Evolutionary conservation across 257 asterid species (phyloP), one percentile per base, ranked within the genome.

Genomic region (Echium plantagineum): DNA sequence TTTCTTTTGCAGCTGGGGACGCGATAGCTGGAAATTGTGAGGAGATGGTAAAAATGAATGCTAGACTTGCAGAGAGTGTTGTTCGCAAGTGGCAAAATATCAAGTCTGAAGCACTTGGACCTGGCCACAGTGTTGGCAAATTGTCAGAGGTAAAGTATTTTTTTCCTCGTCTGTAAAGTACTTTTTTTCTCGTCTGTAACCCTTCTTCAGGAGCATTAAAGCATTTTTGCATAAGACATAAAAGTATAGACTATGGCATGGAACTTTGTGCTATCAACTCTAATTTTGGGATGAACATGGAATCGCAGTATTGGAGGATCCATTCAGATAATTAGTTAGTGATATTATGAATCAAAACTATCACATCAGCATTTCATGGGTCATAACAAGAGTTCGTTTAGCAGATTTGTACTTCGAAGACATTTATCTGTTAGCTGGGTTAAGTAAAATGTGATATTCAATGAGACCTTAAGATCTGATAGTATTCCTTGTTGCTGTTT

Each of bases 61-160:
- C 96, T 53, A 79, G 94, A 63, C 78, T 81, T 58, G 95, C 98
- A 1, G 98, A 86, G 76, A 76, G 68, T 77, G 75, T 93, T 21
- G 94, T 93, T 64, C 82, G 80, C 61, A 82, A 83, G 79, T 93
- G 97, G 98, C 95, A 93, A 77, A 72, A 66, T 54, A 74, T 88
- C 55, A 91, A 88, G 77, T 83, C 98, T 63, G 79, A 76, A 64
- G 95, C 96, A 55, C 98, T 91, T 58, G 97, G 98, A 75, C 89
- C 94, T 16, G 90, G 84, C 56, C 98, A 88, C 63, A 72, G 74
- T 77, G 66, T 82, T 67, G 85, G 58, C 46, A 78, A 78, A 61
- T 74, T 91, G 72, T 70, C 94, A 21, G 94, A 88, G 95, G 98
- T 91, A 66, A 72, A 75, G 54, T 42, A 73, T 63, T 56, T 56